Base-by-base conservation (phyloP, 106 monocot genomes). In the Dioscorea dumetorum region DNA sequence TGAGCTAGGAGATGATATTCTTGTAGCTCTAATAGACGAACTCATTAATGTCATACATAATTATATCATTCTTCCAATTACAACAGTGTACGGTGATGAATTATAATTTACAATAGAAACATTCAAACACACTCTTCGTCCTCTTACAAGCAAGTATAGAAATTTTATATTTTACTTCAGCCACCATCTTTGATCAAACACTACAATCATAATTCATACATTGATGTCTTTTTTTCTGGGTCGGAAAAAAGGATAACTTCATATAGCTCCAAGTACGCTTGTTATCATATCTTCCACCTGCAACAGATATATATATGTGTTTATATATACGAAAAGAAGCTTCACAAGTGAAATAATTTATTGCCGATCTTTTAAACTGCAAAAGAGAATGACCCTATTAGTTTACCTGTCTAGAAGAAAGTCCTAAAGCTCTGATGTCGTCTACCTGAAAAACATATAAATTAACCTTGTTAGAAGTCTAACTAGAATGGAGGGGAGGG, bases 21-120 rank as follows among this genome's bases (percentile, higher is more conserved):
- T 79, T 12, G 85, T 80, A 70, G 82, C 77, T 58, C 58, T 85
- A 21, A 41, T 80, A 12, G 80, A 82, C 65, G 82, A 85, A 70
- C 64, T 21, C 20, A 12, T 60, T 60, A 19, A 60, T 60, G 60
- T 60, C 3, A 62, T 21, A 13, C 15, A 31, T 16, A 33, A 12
- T 32, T 22, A 62, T 34, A 66, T 54, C 15, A 34, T 23, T 9
- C 28, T 41, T 41, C 10, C 9, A 41, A 41, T 0, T 41, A 41
- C 10, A 41, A 41, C 10, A 28, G 28, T 10, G 10, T 5, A 41
- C 41, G 10, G 9, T 41, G 5, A 41, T 41, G 41, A 41, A 41
- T 6, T 41, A 41, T 10, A 41, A 41, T 41, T 41, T 41, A 41
- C 41, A 41, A 41, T 3, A 1, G 5, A 41, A 41, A 41, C 10